Base-by-base conservation (phyloP, 2,329 filamentous ascomycete genomes). In the Biscogniauxia mediterranea region DNA sequence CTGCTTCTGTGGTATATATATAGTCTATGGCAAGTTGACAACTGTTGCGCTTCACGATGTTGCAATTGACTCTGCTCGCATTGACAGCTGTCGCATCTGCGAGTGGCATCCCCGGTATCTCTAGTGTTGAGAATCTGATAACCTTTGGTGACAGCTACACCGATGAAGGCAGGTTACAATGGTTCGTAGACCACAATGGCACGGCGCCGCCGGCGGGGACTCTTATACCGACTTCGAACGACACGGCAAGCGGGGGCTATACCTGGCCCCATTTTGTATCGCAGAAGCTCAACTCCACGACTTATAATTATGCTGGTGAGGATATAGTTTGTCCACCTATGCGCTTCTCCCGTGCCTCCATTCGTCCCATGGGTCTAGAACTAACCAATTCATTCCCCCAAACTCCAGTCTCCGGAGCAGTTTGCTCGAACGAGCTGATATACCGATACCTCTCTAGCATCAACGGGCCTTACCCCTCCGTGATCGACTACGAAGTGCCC, bases 71-170 rank as follows among this genome's bases (percentile, higher is more conserved):
- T 26, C 61, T 61, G 59, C 21, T 64, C 38, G 52, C 26, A n/a
- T 23, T 38, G 15, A 20, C 23, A 4, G 17, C 62, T 15, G 55
- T 26, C 13, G 61, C 17, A 51, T 55, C 21, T 17, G 55, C 55
- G 20, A 50, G 51, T 52, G 49, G 46, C 51, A 50, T 46, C 9
- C 50, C 11, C 8, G 20, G 56, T 26, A 15, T 25, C 7, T 8
- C 38, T 5, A 23, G 19, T 2, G 86, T 91, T 70, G 80, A 85
- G 26, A 88, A 85, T 55, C 73, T 92, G 46, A 83, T 92, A 49
- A 82, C 86, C 0, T 92, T 93, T 70, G 89, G 90, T 13, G 89
- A 92, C 73, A 91, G 88, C 74, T 93, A 89, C 70, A 91, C 89
- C 0, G 91, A 93, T 70, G 88, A 92, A 68, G 85, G 83, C 13